Percentiles rank a stretch among this genome's conserved stretches.
phyloP scores from a whole-genome alignment of 345 rosid genomes.

The Ceriops decandra region DNA sequence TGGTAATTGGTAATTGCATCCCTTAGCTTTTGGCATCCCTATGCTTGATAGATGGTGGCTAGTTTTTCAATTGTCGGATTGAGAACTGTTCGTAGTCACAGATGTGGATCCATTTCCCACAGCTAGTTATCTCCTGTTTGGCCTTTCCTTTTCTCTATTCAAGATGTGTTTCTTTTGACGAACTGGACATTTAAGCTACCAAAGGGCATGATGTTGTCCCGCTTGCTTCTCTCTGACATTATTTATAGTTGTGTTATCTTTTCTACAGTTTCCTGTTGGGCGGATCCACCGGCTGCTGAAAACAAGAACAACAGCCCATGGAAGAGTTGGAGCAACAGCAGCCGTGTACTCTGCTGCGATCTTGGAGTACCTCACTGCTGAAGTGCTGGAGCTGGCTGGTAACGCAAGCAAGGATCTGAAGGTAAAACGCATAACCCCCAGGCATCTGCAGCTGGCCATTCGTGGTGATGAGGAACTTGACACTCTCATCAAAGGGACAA shows the following conservation, averaged over 20 bases:
- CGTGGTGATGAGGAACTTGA: slow-evolving; percentile 33
- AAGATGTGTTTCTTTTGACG: too few species aligned
- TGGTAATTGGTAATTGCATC: too few species aligned
- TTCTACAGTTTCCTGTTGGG: slow-evolving; percentile 25
- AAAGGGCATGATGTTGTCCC: not conserved
- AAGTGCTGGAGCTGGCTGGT: slow-evolving; percentile 29
- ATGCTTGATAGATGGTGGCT: too few species aligned
- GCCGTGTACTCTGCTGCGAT: slow-evolving; percentile 26
- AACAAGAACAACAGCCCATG: slow-evolving; percentile 25
- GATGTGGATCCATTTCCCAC: too few species aligned
- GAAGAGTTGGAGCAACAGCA: slow-evolving; percentile 35
- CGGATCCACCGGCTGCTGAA: slow-evolving; percentile 25
- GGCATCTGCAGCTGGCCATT: slow-evolving; percentile 31
- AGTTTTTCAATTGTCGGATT: too few species aligned
- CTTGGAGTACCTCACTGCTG: slow-evolving; percentile 28
- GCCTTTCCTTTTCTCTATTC: too few species aligned
- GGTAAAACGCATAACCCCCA: slow-evolving; percentile 29
- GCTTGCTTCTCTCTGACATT: not conserved
- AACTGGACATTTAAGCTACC: too few species aligned
- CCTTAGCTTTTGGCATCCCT: too few species aligned
- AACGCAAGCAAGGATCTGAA: slow-evolving; percentile 34
- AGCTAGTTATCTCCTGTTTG: too few species aligned
- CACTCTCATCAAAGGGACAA: slow-evolving; percentile 23
- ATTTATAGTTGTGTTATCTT: not conserved
- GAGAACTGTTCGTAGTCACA: too few species aligned